phyloP scores from a whole-genome alignment of 140 eudicot species.

The Cichorium intybus region DNA sequence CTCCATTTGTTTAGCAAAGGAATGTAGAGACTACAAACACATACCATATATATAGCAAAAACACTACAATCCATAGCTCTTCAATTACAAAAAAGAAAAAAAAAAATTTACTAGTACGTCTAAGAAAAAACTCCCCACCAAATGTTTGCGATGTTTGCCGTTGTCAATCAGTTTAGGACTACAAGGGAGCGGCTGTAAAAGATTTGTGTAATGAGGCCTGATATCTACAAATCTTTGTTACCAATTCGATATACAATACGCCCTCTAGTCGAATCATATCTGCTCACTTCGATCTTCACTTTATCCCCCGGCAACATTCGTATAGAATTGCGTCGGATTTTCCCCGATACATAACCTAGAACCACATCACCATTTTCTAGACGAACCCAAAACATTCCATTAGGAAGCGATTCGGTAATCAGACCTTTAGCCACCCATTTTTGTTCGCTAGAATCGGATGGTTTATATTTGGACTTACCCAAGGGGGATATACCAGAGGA shows the following conservation, averaged over 20 bases:
- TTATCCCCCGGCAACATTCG: conserved; percentile 25
- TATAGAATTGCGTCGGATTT: conserved; percentile 21
- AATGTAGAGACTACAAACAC: no score
- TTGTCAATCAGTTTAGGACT: not conserved
- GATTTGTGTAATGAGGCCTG: no score
- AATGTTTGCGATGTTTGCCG: no score
- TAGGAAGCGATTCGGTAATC: conserved; percentile 27
- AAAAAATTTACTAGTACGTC: no score
- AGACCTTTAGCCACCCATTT: conserved; percentile 30
- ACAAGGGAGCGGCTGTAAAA: not conserved
- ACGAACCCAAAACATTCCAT: conserved; percentile 29
- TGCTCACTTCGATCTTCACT: conserved; percentile 22
- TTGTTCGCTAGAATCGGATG: conserved; percentile 8
- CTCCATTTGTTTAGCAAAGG: no score
- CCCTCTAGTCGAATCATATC: conserved; percentile 31
- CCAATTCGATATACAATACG: conserved; percentile 22
- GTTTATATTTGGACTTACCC: not conserved
- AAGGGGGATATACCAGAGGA: not conserved
- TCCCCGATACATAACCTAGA: conserved; percentile 29
- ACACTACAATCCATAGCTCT: no score
- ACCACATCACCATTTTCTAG: conserved; percentile 22
- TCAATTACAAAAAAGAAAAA: no score
- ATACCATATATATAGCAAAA: no score
- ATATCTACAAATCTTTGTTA: conserved; percentile 3
- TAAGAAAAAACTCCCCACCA: no score